phyloP scores from a whole-genome alignment of 495 filamentous ascomycete species.

The Alectoria sarmentosa region DNA sequence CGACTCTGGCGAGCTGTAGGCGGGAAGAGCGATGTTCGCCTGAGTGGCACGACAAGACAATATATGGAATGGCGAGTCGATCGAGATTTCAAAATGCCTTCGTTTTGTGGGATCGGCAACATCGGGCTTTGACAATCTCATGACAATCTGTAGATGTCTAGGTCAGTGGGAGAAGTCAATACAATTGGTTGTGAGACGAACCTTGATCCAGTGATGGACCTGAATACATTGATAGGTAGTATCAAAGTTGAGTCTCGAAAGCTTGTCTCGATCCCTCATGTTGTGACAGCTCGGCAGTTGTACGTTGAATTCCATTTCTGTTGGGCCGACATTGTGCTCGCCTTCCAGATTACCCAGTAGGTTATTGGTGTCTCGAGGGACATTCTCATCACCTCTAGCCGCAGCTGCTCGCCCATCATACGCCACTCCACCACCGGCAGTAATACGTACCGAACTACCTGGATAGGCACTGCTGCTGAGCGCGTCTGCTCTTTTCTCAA shows the following conservation, averaged over 20 bases:
- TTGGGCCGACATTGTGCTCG: constrained; percentile 67
- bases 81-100: constrained; percentile 96
- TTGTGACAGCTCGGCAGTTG: constrained; percentile 87
- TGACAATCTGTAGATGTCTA: constrained; percentile 65
- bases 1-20: constrained; percentile 62
- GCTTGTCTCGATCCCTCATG: constrained; percentile 72
- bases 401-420: constrained; percentile 55
- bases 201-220: constrained; percentile 99
- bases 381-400: constrained; percentile 50
- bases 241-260: constrained; percentile 75
- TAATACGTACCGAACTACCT: constrained; percentile 70
- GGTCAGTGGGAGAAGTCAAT: constrained; percentile 11
- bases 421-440: constrained; percentile 72
- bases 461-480: constrained; percentile 69
- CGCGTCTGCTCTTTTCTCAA: constrained; percentile 86
- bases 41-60: constrained; percentile 90
- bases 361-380: constrained; percentile 53
- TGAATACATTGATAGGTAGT: constrained; percentile 95
- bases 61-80: constrained; percentile 94
- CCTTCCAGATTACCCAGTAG: constrained; percentile 72
- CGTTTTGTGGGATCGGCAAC: constrained; percentile 72
- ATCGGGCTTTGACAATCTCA: constrained; percentile 88
- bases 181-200: constrained; percentile 35
- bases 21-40: constrained; percentile 82
- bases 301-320: constrained; percentile 95